Evolutionary conservation across 2,329 filamentous ascomycete genomes (phyloP), one percentile per base, ranked within the genome.

Genomic region (Madurella mycetomatis): DNA sequence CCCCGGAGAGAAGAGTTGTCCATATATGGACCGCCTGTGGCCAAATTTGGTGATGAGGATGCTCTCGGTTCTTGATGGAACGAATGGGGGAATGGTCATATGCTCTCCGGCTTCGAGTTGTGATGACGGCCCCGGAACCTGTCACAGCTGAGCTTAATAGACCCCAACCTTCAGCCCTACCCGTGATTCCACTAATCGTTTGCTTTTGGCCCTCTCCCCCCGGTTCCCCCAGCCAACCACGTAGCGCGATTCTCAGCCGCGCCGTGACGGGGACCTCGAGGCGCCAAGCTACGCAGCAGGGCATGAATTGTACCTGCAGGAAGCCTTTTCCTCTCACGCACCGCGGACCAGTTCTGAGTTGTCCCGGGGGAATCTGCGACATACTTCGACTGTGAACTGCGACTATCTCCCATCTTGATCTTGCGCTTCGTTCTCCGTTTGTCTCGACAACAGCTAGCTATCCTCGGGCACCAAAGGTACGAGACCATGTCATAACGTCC

Each of bases 161-260:
- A 41, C 51, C 11, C 46, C 15, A 32, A 15, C 25, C 41, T 12
- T 58, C 53, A 60, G 58, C 58, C 58, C 48, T 60, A 56, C 39
- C 47, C 50, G 55, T 50, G 55, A 54, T 46, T 41, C 47, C 46
- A 53, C 49, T 11, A 2, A 15, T 37, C 34, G 34, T 37, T 37
- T 37, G 34, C 25, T 4, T 37, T 37, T 15, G 34, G 34, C 34
- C 13, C 34, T 15, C 13, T 4, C 34, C 11, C 13, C 34, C 34
- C 9, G 34, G 4, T 11, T 9, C 2, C 13, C 4, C 2, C 34
- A 7, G 19, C 44, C 48, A 50, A 49, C 30, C 51, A 43, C 41
- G 11, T 11, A 11, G 11, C 34, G 11, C 34, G 13, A 37, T 12
- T 12, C 34, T 15, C 34, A 37, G 34, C 34, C 34, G 34, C 34